phyloP scores from a whole-genome alignment of 352 stramenopile species.

The Lagenidium sp. region DNA sequence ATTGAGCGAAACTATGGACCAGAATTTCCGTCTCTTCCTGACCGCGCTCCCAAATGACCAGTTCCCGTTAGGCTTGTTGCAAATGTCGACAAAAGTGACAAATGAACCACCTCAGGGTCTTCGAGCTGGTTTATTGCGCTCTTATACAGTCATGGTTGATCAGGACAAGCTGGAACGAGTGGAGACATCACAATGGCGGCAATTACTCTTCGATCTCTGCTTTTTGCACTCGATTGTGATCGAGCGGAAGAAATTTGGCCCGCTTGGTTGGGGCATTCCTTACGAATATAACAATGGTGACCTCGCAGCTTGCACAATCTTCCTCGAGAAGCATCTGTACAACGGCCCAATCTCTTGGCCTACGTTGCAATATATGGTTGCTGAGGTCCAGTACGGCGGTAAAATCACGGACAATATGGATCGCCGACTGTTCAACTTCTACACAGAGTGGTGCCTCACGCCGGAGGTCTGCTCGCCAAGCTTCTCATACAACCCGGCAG shows the following conservation, averaged over 20 bases:
- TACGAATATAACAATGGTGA: conserved; percentile 99
- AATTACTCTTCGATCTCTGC: conserved; percentile 96
- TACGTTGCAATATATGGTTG: conserved; percentile 99
- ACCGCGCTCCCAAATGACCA: conserved; percentile 94
- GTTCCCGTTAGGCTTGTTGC: conserved; percentile 96
- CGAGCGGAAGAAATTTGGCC: conserved; percentile 98
- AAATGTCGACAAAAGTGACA: conserved; percentile 99
- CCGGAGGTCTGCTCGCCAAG: conserved; percentile 62
- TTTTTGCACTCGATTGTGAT: conserved; percentile 98
- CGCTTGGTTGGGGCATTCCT: conserved; percentile 96
- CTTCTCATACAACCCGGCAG: conserved; percentile 94
- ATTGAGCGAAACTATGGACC: conserved; percentile 92
- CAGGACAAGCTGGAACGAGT: conserved; percentile 97
- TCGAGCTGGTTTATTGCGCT: conserved; percentile 91
- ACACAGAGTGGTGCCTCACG: conserved; percentile 96
- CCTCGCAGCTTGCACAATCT: conserved; percentile 95
- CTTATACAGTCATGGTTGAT: conserved; percentile 98
- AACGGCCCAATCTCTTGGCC: conserved; percentile 97
- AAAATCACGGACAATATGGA: conserved; percentile 99
- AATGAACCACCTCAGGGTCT: conserved; percentile 96
- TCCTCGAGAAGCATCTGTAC: conserved; percentile 98
- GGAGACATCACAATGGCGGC: conserved; percentile 94
- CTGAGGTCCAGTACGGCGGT: conserved; percentile 97
- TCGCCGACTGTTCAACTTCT: conserved; percentile 95
- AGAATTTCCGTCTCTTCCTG: conserved; percentile 96